Conservation (phyloP, 176 grass and related monocot species). For the Aegilops tauschii region DNA sequence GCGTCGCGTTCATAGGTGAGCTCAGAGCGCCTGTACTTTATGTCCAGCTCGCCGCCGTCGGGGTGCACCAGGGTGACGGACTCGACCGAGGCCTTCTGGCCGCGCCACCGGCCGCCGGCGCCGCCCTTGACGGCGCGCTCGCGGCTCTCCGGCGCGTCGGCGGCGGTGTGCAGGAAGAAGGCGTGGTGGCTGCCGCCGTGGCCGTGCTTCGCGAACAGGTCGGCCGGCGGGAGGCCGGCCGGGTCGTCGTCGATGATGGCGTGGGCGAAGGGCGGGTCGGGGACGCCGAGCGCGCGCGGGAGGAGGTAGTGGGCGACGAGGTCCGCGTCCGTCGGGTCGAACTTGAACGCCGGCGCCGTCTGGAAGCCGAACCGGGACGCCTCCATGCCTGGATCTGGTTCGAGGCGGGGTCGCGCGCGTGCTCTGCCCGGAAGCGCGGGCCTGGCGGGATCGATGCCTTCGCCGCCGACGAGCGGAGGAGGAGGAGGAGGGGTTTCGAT, state of each 20-base stretch:
- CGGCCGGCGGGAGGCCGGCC: constrained; percentile 6
- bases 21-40: background rate
- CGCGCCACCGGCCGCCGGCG: background rate
- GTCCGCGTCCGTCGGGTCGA: constrained; percentile 22
- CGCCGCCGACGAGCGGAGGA: background rate
- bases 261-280: background rate
- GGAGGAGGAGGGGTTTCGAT: too few relatives aligned
- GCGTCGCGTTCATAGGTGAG: background rate
- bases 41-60: background rate
- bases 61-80: background rate
- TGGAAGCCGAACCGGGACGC: constrained; percentile 1
- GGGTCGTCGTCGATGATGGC: constrained; percentile 5
- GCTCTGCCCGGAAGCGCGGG: background rate
- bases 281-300: background rate
- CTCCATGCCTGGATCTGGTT: background rate
- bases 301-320: constrained; percentile 27
- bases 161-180: constrained; percentile 2
- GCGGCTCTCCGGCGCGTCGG: background rate
- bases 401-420: background rate
- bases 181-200: background rate
- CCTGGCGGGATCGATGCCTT: background rate
- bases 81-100: background rate
- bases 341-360: background rate
- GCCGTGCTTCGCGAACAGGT: background rate
- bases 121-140: background rate